These are phyloP conservation scores for Drechslera avenae DNA, from an alignment of 2,329 filamentous ascomycete genomes.

Conservation along the genomic window DNA sequence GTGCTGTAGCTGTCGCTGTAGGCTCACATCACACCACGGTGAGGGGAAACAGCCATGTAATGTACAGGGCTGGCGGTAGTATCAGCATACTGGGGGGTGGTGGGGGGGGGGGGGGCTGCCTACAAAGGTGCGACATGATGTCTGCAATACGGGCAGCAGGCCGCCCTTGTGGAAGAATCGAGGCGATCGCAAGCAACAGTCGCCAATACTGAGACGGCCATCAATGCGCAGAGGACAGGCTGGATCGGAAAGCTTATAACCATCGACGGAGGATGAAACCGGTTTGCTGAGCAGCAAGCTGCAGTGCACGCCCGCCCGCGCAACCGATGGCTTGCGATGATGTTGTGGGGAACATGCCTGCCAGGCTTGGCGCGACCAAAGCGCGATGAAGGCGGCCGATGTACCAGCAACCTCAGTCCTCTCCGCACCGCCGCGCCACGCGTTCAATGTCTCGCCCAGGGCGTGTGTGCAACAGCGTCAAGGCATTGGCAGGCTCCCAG, in stretches of 20 bases:
- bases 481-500: neutral
- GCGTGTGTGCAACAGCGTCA: neutral
- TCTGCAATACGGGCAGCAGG: neutral
- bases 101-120: too few species aligned
- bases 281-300: constrained; percentile 17
- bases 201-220: neutral
- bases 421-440: neutral
- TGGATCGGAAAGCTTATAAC: constrained; percentile 9
- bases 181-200: constrained; percentile 4
- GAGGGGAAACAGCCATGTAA: neutral
- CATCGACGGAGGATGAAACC: constrained; percentile 18
- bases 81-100: too few species aligned
- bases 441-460: neutral
- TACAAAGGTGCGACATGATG: too few species aligned
- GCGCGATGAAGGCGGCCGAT: constrained; percentile 1
- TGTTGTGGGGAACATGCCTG: constrained; percentile 21
- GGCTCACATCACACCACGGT: constrained; percentile 4
- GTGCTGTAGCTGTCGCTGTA: neutral
- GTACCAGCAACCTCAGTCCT: constrained; percentile 10
- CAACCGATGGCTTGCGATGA: constrained; percentile 7
- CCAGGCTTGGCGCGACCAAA: constrained; percentile 12
- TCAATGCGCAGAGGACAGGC: constrained; percentile 1
- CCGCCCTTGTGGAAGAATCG: too few species aligned
- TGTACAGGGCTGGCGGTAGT: too few species aligned
- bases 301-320: neutral